A percentile compares a stretch with the other conserved stretches of the same genome.
These are phyloP conservation scores for Collybia sordida DNA, from an alignment of 768 basidiomycete species.

Conservation along the genomic window DNA sequence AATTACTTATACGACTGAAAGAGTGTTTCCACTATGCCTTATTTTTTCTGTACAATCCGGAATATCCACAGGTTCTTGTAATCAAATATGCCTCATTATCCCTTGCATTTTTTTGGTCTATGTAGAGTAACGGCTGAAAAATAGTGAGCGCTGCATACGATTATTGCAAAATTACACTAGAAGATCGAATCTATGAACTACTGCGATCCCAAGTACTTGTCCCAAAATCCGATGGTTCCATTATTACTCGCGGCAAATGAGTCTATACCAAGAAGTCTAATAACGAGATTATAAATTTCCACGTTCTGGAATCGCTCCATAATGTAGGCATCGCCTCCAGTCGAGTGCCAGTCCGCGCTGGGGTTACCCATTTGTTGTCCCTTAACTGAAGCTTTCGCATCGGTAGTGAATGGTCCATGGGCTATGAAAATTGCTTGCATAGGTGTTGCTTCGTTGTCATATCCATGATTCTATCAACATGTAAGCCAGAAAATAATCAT, in stretches of 20 bases:
- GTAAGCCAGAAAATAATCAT: neutral
- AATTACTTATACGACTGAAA: neutral
- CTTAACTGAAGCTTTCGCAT: constrained; percentile 59
- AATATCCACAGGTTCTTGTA: neutral
- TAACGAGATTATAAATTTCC: constrained; percentile 81
- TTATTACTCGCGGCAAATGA: constrained; percentile 60
- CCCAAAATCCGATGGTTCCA: constrained; percentile 84
- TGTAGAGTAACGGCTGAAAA: no score
- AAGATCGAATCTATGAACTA: neutral
- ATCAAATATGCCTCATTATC: no score
- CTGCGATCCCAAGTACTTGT: constrained; percentile 56
- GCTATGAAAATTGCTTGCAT: constrained; percentile 94
- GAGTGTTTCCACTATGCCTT: neutral
- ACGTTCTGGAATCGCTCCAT: constrained; percentile 86
- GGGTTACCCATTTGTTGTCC: constrained; percentile 8
- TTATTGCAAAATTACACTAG: no score
- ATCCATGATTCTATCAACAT: constrained; percentile 74
- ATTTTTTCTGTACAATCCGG: constrained; percentile 3
- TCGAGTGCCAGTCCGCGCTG: constrained; percentile 65
- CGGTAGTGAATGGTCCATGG: constrained; percentile 82
- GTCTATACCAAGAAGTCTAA: constrained; percentile 70
- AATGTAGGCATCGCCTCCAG: constrained; percentile 61
- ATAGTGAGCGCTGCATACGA: no score
- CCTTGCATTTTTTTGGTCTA: no score
- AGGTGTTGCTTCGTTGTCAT: constrained; percentile 71